Base-by-base conservation (phyloP, 148 eudicot species). In the Chenopodium suecicum region DNA sequence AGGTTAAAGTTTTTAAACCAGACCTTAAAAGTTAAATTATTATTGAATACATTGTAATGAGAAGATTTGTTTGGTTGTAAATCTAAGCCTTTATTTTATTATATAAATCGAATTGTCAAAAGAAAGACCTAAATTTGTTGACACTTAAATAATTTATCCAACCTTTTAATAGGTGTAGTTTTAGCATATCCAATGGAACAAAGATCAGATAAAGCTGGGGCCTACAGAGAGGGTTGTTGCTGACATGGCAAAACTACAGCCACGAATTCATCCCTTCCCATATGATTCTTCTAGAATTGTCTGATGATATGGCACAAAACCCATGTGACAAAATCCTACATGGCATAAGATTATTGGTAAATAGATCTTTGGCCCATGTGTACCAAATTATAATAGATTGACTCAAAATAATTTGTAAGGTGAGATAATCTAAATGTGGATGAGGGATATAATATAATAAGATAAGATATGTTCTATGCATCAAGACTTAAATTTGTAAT, bases 301-400 rank as follows among this genome's bases (percentile, higher is more conserved):
- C 32, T 47, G 83, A 50, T 81, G 41, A 74, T 79, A 65, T 74
- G 78, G 78, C 77, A 74, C 16, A 65, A 73, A 29, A 25, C 47
- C 48, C 83, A 81, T 50, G 79, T 74, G 83, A 75, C 17, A 11
- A 0, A 13, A 19, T 74, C 79, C 74, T 64, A 74, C 83, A 52
- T 81, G 83, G 78, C 78, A 75, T 4, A 16, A 14, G 0, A 20
- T 4, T 0, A 81, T 50, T 81, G n/a, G 83, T 31, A 1, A 27
- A 2, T 31, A 22, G 31, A 48, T 11, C 64, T 29, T 31, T 12
- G 9, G 5, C n/a, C 22, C 56, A 46, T 27, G 58, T 78, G 80
- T 29, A 13, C 6, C 12, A 7, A 14, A 32, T 4, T 16, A 47
- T 47, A 19, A 47, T n/a, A 27, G 56, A 48, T 73, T 23, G 76